Base-by-base conservation (phyloP, 2,329 filamentous ascomycete genomes). In the Alternaria sp. region DNA sequence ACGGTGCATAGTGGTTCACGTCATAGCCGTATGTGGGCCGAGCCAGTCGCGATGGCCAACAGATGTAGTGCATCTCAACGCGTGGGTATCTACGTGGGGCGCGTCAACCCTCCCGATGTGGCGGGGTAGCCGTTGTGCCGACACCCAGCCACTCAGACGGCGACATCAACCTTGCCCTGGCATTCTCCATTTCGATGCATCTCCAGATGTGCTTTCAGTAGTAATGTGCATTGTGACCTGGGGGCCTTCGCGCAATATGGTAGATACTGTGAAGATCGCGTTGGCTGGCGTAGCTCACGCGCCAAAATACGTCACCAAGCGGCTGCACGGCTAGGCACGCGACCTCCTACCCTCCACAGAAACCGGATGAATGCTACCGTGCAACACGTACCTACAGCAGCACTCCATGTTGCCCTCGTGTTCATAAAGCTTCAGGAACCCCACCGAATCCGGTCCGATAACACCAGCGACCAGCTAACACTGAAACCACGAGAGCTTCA, bases 261-360 rank as follows among this genome's bases (percentile, higher is more conserved):
- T 25, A 43, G 28, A 21, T 21, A 44, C 10, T 23, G 41, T 18
- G 55, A 45, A 45, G 33, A 50, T 50, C 56, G 46, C 33, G 47
- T n/a, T 50, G 51, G 53, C 43, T 25, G 63, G 53, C 23, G 51
- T 21, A 18, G 43, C 26, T 43, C 26, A 57, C 20, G 51, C 45
- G 33, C 43, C 50, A 26, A 45, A 26, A 26, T 63, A 41, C 61
- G 61, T 63, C 61, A 60, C 58, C 25, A 33, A 25, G 23, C 45
- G 25, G 37, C 14, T 41, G 49, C 49, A 41, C 30, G 20, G 30
- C 49, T 53, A 23, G 30, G 60, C 60, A 55, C 61, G 61, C 55
- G 61, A 63, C 61, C 51, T 55, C 18, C 20, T 55, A 21, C 57
- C 46, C 12, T 23, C 37, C 46, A 46, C 51, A 60, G 51, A 53